phyloP scores from a whole-genome alignment of 2,329 filamentous ascomycete genomes.

The Fusarium staphyleae region DNA sequence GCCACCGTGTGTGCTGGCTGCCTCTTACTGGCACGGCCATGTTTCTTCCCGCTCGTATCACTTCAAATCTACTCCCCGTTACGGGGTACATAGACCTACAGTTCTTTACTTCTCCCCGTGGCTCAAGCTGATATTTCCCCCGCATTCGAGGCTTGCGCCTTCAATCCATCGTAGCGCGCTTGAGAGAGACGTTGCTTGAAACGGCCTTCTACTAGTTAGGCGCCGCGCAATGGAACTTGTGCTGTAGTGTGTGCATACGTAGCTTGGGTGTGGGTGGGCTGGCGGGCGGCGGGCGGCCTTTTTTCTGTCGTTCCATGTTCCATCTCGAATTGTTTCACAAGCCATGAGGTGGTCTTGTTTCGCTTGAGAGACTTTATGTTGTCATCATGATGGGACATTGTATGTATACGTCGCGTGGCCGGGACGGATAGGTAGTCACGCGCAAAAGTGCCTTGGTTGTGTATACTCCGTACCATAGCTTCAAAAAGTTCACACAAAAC shows the following conservation, averaged over 20 bases:
- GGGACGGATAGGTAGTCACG: conserved; percentile 2
- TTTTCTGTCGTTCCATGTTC: background rate
- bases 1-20: background rate
- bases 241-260: background rate
- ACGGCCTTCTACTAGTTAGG: background rate
- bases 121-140: background rate
- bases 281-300: background rate
- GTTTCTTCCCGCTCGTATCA: background rate
- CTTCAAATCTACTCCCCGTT: too few relatives aligned
- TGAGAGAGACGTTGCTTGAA: background rate
- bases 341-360: background rate
- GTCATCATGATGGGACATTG: background rate
- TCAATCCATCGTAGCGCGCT: background rate
- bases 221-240: too few relatives aligned
- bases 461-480: too few relatives aligned
- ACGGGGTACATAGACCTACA: too few relatives aligned
- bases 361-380: background rate
- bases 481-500: too few relatives aligned
- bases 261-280: background rate
- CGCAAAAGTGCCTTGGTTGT: background rate
- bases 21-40: background rate
- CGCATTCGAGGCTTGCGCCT: conserved; percentile 4
- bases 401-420: conserved; percentile 4
- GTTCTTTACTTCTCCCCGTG: background rate
- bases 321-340: conserved; percentile 6